Conservation (phyloP, 306 rosid species). For the Lathyrus oleraceus region DNA sequence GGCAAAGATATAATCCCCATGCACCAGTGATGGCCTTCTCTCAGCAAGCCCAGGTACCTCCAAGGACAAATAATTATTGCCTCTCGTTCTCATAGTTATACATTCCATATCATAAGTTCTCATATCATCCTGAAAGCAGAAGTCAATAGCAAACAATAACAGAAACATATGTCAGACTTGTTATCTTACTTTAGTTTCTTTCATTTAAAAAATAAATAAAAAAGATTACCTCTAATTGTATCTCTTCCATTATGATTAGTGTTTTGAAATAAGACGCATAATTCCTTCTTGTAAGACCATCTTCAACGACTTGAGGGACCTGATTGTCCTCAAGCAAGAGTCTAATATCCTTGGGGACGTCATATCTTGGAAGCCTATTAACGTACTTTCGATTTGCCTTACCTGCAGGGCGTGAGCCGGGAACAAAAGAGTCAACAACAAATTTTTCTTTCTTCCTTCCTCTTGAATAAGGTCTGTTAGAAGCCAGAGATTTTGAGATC, state of each 20-base stretch:
- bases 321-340: conserved; percentile 53
- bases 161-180: conserved; percentile 20
- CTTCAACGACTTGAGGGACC: conserved; percentile 54
- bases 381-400: conserved; percentile 15
- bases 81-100: conserved; percentile 57
- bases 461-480: conserved; percentile 62
- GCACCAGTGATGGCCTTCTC: conserved; percentile 91
- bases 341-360: conserved; percentile 59
- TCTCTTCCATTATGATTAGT: conserved; percentile 82
- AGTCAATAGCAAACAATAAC: conserved; percentile 29
- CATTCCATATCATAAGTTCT: conserved; percentile 68
- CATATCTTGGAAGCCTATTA: conserved; percentile 73
- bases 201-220: conserved; percentile 7
- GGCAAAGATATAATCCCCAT: conserved; percentile 69
- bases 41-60: conserved; percentile 97
- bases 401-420: conserved; percentile 53
- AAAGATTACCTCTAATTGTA: conserved; percentile 74
- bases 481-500: conserved; percentile 67
- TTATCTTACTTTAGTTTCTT: conserved; percentile 4
- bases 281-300: conserved; percentile 55
- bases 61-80: conserved; percentile 53
- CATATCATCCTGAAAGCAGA: conserved; percentile 77
- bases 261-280: conserved; percentile 59
- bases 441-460: conserved; percentile 56
- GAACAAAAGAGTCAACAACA: conserved; percentile 42